phyloP scores from a whole-genome alignment of 169 alveolate species.

The Babesia sp. region DNA sequence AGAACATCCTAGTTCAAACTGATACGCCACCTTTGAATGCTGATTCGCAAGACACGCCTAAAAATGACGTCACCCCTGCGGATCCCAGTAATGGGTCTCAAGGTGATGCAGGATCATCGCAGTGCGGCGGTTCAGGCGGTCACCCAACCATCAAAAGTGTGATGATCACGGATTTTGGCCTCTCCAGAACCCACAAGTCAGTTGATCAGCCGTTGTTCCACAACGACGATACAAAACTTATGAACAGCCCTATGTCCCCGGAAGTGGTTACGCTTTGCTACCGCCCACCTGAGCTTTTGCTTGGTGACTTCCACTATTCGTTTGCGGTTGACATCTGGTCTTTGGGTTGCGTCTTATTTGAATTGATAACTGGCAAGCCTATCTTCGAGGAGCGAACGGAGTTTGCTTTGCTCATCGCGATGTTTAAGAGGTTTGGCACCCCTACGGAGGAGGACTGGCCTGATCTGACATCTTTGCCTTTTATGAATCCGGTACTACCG shows the following conservation, averaged over 20 bases:
- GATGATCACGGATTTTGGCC: conserved; percentile 72
- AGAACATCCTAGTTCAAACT: conserved; percentile 69
- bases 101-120: background rate
- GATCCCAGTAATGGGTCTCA: background rate
- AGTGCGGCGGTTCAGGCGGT: background rate
- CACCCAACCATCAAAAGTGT: conserved; percentile 66
- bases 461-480: conserved; percentile 78
- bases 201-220: conserved; percentile 20
- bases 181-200: conserved; percentile 49
- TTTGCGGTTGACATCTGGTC: conserved; percentile 76
- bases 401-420: conserved; percentile 76
- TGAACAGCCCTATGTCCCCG: conserved; percentile 67
- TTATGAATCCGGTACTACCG: conserved; percentile 56
- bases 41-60: background rate
- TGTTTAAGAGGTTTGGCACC: conserved; percentile 78
- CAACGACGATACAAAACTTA: conserved; percentile 35
- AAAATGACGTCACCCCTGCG: background rate
- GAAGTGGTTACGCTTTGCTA: conserved; percentile 76
- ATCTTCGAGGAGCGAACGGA: conserved; percentile 85
- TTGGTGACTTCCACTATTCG: conserved; percentile 57
- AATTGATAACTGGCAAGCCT: conserved; percentile 83
- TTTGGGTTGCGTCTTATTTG: conserved; percentile 75
- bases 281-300: conserved; percentile 78
- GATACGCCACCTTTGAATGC: conserved; percentile 48
- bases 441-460: conserved; percentile 90